Base-by-base conservation (phyloP, 1,284 basidiomycete species). In the Coniophora puteana region DNA sequence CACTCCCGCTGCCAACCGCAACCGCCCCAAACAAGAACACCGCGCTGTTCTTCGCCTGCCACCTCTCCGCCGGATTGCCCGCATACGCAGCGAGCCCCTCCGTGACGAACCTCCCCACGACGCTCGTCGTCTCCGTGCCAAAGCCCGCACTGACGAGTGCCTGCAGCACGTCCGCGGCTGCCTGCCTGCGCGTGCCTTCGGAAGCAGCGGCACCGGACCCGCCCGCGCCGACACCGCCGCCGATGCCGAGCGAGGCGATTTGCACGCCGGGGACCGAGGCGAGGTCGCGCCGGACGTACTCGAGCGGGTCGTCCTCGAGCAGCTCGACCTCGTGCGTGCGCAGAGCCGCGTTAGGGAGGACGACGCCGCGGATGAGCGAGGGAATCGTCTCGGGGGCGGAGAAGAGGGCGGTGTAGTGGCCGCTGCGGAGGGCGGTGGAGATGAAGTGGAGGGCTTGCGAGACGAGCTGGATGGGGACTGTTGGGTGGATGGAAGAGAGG, bases 291-390 rank as follows among this genome's bases (percentile, higher is more conserved):
- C 93, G 83, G 50, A 99, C 91, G 61, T 90, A 99, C 59, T 98
- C 95, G 35, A 95, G 78, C 0, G 95, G 95, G 52, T 97, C 93
- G 49, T 99, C 95, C 63, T 98, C 93, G 57, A 99, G 98, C 63
- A 94, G 86, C 57, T 99, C 95, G 45, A 94, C 78, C 49, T 98
- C 94, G 49, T 93, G 86, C 40, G 89, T 85, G 29, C 94, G 76
- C 25, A 98, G 72, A 13, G 78, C 72, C 50, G 98, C 91, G 57
- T 97, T 98, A 21, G 95, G 94, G 22, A 99, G 73, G 21, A 98
- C 86, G 49, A 99, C 93, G 41, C 92, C 88, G 57, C 92, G 83
- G 27, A 91, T 82, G 46, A 98, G 82, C 13, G 82, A 80, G 12
- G 83, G 80, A 49, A 98, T 85, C 2, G 89, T 94, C 5, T 87